Percentiles rank a stretch among this genome's conserved stretches.
Evolutionary conservation across 139 green algal species (phyloP).

Genomic region (Zygnema circumcarinatum): DNA sequence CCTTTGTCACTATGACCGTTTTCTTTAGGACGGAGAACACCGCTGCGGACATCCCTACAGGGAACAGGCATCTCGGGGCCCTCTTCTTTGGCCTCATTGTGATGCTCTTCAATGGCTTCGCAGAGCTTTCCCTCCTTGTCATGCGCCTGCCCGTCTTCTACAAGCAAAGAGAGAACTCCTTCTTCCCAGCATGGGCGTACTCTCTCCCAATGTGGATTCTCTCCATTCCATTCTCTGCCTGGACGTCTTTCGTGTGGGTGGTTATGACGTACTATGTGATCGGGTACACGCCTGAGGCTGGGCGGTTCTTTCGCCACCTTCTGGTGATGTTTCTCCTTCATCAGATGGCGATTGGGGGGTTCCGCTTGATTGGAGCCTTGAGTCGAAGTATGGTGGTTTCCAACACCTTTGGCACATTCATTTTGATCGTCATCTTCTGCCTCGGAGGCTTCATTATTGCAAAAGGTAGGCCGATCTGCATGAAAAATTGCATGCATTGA

Average conservation of each 20-base stretch:
- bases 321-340: constrained; percentile 44
- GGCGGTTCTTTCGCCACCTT: constrained; percentile 39
- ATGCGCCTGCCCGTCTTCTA: constrained; percentile 71
- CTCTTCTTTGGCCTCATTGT: constrained; percentile 70
- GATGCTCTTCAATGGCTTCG: constrained; percentile 65
- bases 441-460: constrained; percentile 57
- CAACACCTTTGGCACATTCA: constrained; percentile 49
- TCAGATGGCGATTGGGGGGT: constrained; percentile 42
- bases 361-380: constrained; percentile 48
- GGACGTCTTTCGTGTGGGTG: constrained; percentile 65
- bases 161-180: constrained; percentile 79
- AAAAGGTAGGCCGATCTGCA: constrained; percentile 45
- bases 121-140: constrained; percentile 27
- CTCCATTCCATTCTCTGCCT: constrained; percentile 68
- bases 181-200: constrained; percentile 73
- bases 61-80: constrained; percentile 64
- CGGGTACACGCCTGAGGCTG: constrained; percentile 27
- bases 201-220: constrained; percentile 58
- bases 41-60: constrained; percentile 54
- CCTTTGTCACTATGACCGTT: constrained; percentile 60
- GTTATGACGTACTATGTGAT: constrained; percentile 43
- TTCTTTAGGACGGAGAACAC: constrained; percentile 66
- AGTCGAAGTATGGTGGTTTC: constrained; percentile 35
- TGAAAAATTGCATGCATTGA: not conserved
- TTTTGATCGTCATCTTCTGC: constrained; percentile 42